Percentiles rank a stretch among this genome's conserved stretches.
Conservation (phyloP, 2,329 filamentous ascomycete species). For the Fusarium sp. region DNA sequence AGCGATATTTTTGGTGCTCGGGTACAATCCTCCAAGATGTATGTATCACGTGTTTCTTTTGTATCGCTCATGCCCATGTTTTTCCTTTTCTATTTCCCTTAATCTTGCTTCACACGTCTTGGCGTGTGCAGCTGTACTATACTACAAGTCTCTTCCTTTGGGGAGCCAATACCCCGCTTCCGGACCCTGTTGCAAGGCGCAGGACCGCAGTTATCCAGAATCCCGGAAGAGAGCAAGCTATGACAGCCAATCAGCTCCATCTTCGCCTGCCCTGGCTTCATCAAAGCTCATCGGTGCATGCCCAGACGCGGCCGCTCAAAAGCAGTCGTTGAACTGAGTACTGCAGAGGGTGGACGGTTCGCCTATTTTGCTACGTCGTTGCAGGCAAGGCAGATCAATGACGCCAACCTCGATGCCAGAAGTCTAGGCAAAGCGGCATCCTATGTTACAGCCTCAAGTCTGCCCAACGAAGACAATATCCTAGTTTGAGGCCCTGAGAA, state of each 20-base stretch:
- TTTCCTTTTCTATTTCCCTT: background rate
- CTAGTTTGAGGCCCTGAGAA: constrained; percentile 32
- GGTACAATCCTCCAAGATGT: constrained; percentile 20
- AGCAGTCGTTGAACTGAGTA: background rate
- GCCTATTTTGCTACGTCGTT: constrained; percentile 23
- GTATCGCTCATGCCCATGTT: constrained; percentile 16
- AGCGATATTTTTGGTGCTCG: constrained; percentile 1
- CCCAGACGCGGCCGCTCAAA: constrained; percentile 24
- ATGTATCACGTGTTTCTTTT: constrained; percentile 36
- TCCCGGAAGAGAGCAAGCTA: constrained; percentile 33
- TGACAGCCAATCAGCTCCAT: constrained; percentile 37
- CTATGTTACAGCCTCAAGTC: constrained; percentile 5
- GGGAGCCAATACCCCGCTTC: constrained; percentile 32
- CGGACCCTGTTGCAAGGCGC: constrained; percentile 37
- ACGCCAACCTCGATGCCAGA: constrained; percentile 6
- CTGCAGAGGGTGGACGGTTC: constrained; percentile 16
- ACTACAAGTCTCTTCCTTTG: constrained; percentile 22
- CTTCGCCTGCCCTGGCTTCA: constrained; percentile 10
- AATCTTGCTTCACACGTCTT: constrained; percentile 27
- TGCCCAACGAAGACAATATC: constrained; percentile 20
- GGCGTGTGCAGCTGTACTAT: constrained; percentile 29
- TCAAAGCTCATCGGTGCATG: constrained; percentile 29
- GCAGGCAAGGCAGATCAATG: constrained; percentile 1
- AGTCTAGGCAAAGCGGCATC: background rate
- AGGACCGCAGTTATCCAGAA: constrained; percentile 41